Evolutionary conservation across 257 asterid genomes (phyloP).

Genomic region (Solanum ossicruentum): DNA sequence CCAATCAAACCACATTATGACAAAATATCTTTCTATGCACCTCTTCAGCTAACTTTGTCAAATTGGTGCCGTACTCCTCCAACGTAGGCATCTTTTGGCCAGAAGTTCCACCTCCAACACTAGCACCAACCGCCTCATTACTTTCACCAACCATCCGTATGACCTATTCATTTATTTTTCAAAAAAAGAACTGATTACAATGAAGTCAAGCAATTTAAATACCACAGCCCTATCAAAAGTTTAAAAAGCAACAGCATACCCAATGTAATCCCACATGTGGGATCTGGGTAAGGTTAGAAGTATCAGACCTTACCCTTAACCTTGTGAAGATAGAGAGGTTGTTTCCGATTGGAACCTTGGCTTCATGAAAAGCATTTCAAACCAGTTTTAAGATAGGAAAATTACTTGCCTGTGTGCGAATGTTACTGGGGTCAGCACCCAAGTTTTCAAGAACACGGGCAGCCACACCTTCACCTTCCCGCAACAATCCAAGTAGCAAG

Average conservation of each 20-base stretch:
- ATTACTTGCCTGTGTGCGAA: slow-evolving; percentile 64
- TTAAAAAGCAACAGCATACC: neutral
- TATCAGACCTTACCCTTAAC: neutral
- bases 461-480: slow-evolving; percentile 98
- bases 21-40: slow-evolving; percentile 14
- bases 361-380: neutral
- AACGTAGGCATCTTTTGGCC: slow-evolving; percentile 42
- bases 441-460: slow-evolving; percentile 91
- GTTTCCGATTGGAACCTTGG: neutral
- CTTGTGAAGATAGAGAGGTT: neutral
- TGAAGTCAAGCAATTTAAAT: neutral
- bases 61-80: slow-evolving; percentile 41
- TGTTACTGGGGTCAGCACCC: slow-evolving; percentile 91
- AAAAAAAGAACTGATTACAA: neutral
- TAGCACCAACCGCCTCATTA: slow-evolving; percentile 36
- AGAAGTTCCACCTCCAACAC: slow-evolving; percentile 30
- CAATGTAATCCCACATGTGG: neutral
- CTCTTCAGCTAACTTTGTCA: slow-evolving; percentile 61
- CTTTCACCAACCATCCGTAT: slow-evolving; percentile 45
- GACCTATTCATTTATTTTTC: slow-evolving; percentile 13
- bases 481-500: slow-evolving; percentile 84
- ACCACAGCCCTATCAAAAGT: neutral
- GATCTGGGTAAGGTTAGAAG: neutral
- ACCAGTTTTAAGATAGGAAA: neutral
- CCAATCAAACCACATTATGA: neutral